phyloP scores from a whole-genome alignment of 1,284 basidiomycete species.

The Naganishia sp. region DNA sequence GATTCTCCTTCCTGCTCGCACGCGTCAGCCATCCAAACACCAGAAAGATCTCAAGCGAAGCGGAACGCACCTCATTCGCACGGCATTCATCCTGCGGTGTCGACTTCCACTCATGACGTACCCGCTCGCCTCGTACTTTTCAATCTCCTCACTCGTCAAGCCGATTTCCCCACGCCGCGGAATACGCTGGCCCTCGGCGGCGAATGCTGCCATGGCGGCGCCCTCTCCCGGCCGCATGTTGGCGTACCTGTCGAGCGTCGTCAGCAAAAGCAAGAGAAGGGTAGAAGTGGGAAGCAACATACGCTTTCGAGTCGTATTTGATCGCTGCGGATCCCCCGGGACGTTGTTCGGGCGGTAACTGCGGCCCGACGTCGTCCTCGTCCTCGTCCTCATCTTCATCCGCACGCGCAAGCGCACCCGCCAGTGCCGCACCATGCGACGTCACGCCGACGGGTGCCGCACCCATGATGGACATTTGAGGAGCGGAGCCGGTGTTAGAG shows the following conservation, averaged over 20 bases:
- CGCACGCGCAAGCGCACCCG: constrained; percentile 12
- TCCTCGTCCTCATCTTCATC: constrained; percentile 56
- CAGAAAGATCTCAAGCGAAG: background rate
- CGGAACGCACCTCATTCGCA: constrained; percentile 65
- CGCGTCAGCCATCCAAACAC: background rate
- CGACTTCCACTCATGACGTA: constrained; percentile 97
- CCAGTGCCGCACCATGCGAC: background rate
- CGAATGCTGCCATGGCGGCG: constrained; percentile 92
- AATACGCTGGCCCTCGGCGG: constrained; percentile 86
- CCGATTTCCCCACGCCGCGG: constrained; percentile 98
- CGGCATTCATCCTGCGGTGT: constrained; percentile 93
- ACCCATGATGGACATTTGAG: constrained; percentile 32
- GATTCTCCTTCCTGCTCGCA: constrained; percentile 76
- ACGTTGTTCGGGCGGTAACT: constrained; percentile 43
- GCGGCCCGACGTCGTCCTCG: constrained; percentile 70
- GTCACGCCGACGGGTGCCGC: constrained; percentile 12
- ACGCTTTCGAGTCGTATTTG: constrained; percentile 37
- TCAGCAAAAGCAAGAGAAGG: constrained; percentile 22
- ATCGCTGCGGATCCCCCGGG: constrained; percentile 36
- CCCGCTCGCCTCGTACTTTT: constrained; percentile 80
- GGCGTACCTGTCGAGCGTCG: constrained; percentile 60
- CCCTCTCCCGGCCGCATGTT: constrained; percentile 91
- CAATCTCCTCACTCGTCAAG: constrained; percentile 81
- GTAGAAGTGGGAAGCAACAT: constrained; percentile 31
- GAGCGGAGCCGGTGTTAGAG: constrained; percentile 30